Evolutionary conservation across 2,329 filamentous ascomycete species (phyloP).

Genomic region (Chalara sp.): DNA sequence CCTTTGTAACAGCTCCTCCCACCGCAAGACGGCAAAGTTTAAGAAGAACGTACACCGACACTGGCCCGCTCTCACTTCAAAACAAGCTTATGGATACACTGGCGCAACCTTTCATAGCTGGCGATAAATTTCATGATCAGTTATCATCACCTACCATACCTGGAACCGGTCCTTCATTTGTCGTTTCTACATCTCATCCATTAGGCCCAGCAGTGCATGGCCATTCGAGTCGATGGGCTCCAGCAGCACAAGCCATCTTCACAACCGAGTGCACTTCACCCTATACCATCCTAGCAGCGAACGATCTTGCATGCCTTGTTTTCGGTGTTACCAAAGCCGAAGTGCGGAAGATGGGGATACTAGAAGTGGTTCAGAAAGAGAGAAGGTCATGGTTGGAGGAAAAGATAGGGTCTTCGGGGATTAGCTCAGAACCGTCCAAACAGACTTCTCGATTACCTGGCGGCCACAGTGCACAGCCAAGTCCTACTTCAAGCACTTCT

Average conservation of each 20-base stretch:
- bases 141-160: slow-evolving; percentile 37
- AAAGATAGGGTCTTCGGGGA: slow-evolving; percentile 64
- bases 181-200: slow-evolving; percentile 19
- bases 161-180: slow-evolving; percentile 23
- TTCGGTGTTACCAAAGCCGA: slow-evolving; percentile 98
- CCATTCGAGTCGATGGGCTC: slow-evolving; percentile 84
- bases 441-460: slow-evolving; percentile 10
- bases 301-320: slow-evolving; percentile 93
- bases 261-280: slow-evolving; percentile 86
- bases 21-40: slow-evolving; percentile 58
- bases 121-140: slow-evolving; percentile 20
- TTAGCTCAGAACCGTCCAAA: slow-evolving; percentile 30
- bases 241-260: slow-evolving; percentile 92
- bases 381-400: slow-evolving; percentile 82
- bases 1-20: slow-evolving; percentile 46
- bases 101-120: slow-evolving; percentile 59
- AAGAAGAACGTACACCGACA: slow-evolving; percentile 85
- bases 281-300: slow-evolving; percentile 94
- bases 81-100: slow-evolving; percentile 80
- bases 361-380: slow-evolving; percentile 91
- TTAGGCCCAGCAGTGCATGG: slow-evolving; percentile 64
- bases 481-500: slow-evolving; percentile 31
- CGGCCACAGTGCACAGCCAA: slow-evolving; percentile 23
- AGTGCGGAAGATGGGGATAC: slow-evolving; percentile 86
- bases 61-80: slow-evolving; percentile 66